Percentiles rank a stretch among this genome's conserved stretches.
Evolutionary conservation across 371 early-diverging fungal genomes (phyloP).

Genomic region (Rhizopus arrhizus): DNA sequence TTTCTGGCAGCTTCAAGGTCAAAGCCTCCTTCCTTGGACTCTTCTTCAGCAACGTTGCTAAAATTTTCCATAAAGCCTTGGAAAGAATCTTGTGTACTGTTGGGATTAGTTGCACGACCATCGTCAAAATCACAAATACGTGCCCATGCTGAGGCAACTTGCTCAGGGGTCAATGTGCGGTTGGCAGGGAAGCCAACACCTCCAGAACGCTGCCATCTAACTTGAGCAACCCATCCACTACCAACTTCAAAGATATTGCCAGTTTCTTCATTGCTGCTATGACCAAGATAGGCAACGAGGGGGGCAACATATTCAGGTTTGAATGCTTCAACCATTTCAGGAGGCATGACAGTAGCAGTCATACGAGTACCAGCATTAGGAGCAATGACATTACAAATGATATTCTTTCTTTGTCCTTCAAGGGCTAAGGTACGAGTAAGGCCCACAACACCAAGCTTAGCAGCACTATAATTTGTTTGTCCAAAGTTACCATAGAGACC

Average conservation of each 20-base stretch:
- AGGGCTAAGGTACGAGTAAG: constrained; percentile 90
- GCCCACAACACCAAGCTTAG: constrained; percentile 92
- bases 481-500: constrained; percentile 99
- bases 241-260: constrained; percentile 94
- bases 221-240: constrained; percentile 89
- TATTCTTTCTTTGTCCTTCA: constrained; percentile 93
- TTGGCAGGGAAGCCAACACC: constrained; percentile 94
- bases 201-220: constrained; percentile 90
- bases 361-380: constrained; percentile 98
- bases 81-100: constrained; percentile 80
- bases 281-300: constrained; percentile 87
- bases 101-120: constrained; percentile 87
- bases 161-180: constrained; percentile 81
- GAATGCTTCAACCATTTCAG: constrained; percentile 90
- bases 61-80: constrained; percentile 84
- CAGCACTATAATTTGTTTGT: constrained; percentile 94
- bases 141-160: constrained; percentile 69
- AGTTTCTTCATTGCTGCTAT: constrained; percentile 81
- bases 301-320: constrained; percentile 98
- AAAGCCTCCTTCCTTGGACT: constrained; percentile 32
- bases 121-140: constrained; percentile 89
- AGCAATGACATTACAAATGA: constrained; percentile 91
- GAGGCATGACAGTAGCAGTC: constrained; percentile 96
- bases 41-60: constrained; percentile 46
- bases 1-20: constrained; percentile 67